phyloP scores from a whole-genome alignment of 202 grass and related monocot genomes.

The Bolboschoenoplectus hybrid region DNA sequence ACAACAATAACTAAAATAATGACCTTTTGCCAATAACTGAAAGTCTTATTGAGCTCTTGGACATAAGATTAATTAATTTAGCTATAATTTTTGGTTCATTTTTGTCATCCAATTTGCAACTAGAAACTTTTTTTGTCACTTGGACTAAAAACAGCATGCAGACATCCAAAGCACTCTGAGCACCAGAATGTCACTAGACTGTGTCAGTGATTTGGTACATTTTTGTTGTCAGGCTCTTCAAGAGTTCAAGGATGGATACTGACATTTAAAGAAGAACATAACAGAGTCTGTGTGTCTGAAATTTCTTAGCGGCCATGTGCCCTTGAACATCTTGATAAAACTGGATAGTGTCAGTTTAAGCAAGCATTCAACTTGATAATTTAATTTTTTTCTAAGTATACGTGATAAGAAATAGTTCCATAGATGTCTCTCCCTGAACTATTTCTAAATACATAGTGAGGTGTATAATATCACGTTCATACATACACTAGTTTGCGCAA shows the following conservation, averaged over 20 bases:
- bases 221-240: neutral
- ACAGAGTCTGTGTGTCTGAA: neutral
- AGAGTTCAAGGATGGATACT: neutral
- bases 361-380: neutral
- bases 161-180: neutral
- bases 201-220: neutral
- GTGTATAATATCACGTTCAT: neutral
- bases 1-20: too few species aligned
- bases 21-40: too few species aligned
- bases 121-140: neutral
- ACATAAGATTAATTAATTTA: too few species aligned
- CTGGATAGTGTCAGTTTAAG: neutral
- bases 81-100: too few species aligned
- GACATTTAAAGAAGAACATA: neutral
- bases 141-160: neutral
- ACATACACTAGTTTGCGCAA: neutral
- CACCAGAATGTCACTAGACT: neutral
- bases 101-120: too few species aligned
- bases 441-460: constrained; percentile 1
- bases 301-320: neutral
- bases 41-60: too few species aligned
- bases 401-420: neutral
- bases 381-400: neutral
- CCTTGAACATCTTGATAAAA: neutral
- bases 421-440: neutral